phyloP scores from a whole-genome alignment of 345 rosid species.

The Reutealis trisperma region DNA sequence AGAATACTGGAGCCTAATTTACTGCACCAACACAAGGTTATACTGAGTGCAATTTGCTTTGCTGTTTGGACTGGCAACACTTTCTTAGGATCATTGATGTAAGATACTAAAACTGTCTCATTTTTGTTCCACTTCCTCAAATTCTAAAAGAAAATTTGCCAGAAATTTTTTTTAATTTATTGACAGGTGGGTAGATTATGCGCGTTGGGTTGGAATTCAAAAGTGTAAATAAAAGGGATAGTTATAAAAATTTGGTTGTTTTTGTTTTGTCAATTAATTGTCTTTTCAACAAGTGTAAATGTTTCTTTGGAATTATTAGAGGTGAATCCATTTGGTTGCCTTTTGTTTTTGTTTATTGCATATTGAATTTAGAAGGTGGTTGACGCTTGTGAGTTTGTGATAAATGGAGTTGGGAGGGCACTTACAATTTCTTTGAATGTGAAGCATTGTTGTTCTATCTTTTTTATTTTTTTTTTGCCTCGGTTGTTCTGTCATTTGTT shows the following conservation, averaged over 20 bases:
- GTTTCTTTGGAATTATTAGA: background rate
- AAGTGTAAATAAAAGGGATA: constrained; percentile 24
- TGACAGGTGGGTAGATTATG: constrained; percentile 97
- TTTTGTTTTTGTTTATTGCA: too few relatives aligned
- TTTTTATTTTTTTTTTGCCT: too few relatives aligned
- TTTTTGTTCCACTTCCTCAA: constrained; percentile 3
- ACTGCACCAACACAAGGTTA: constrained; percentile 84
- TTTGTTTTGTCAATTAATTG: background rate
- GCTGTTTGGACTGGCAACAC: constrained; percentile 98
- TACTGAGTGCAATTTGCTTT: constrained; percentile 75
- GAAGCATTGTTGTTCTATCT: too few relatives aligned
- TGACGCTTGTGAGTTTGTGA: too few relatives aligned
- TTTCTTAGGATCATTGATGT: constrained; percentile 87
- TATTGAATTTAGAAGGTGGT: too few relatives aligned
- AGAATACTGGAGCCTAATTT: constrained; percentile 87
- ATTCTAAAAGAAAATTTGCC: background rate
- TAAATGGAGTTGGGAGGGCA: too few relatives aligned
- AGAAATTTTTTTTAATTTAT: background rate
- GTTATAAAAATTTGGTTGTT: background rate
- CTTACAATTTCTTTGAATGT: too few relatives aligned
- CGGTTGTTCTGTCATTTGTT: too few relatives aligned
- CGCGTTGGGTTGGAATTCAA: constrained; percentile 87
- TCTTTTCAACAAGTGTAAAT: too few relatives aligned
- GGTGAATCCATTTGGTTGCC: background rate
- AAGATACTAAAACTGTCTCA: constrained; percentile 34